Evolutionary conservation across 768 basidiomycete species (phyloP), one percentile per base, ranked within the genome.

Genomic region (Pleurotus salmoneostramineus): DNA sequence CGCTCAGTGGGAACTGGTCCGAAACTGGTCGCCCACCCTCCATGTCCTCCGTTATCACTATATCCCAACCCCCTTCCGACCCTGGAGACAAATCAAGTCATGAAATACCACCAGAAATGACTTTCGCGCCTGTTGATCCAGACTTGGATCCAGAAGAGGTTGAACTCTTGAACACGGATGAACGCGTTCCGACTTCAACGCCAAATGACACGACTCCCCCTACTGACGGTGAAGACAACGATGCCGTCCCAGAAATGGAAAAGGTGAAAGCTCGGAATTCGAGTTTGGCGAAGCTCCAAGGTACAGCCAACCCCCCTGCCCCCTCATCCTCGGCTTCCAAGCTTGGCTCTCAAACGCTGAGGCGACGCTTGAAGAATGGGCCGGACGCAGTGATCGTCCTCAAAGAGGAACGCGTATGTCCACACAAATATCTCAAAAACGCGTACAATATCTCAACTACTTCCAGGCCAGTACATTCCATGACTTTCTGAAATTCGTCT

Each of bases 401-500:
- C 54, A 90, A 91, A 61, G 95, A 98, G 71, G 95, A 97, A 73
- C 85, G 86, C 65, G 88, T 88, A 61, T 55, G 35, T 7, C 55
- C 31, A 52, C 47, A 21, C 6, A n/a, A 36, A 45, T 21, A 45
- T 61, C 21, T 50, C 49, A 60, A 12, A 56, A 15, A 36, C 6
- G 34, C n/a, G 43, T 34, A 5, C 47, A 27, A 21, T 43, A 27
- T 50, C 57, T 31, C 57, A 37, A 6, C 10, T 12, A 34, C 52
- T 33, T 40, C 27, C 62, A 89, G 83, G 92, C 95, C 2, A 81
- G 76, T 67, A 91, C 87, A 8, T 95, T 97, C 69, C 94, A 96
- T 58, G 95, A 96, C 70, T 94, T 96, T 68, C 81, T 97, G 58
- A 92, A 91, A 74, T 95, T 88, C 68, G 84, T 95, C 52, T 96